Base-by-base conservation (phyloP, 1,139 yeast species). In the Hyphopichia wangnamkhiaoensis region DNA sequence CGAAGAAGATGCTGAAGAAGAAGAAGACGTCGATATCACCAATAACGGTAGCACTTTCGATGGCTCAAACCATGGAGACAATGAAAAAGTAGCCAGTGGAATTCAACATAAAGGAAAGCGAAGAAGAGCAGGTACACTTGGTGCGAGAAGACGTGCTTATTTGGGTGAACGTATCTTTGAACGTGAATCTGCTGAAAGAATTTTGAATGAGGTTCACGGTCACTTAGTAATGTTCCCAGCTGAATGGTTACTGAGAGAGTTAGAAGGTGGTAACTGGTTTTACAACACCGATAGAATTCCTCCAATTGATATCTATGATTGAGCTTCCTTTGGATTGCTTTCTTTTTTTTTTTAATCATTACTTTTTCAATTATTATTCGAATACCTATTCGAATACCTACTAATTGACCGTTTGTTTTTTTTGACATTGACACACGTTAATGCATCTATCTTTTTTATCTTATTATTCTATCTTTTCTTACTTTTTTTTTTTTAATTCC, bases 271-370 rank as follows among this genome's bases (percentile, higher is more conserved):
- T 18, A 93, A 94, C 56, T 93, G 98, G 98, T 90, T 90, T 61
- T 91, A 89, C 68, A 88, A 84, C 51, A 84, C 95, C 39, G 99
- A 93, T 58, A 80, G 95, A 56, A 71, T 93, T 34, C 97, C 98
- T 8, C 99, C 99, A 2, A 81, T 93, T 43, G 98, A 93, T 59
- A 93, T 93, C 40, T 93, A 87, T 61, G 95, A 91, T 56, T 93
- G 62, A 45, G 20, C 12, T 6, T n/a, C n/a, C n/a, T n/a, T n/a
- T n/a, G n/a, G n/a, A n/a, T n/a, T n/a, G n/a, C n/a, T n/a, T n/a
- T n/a, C n/a, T n/a, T n/a, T n/a, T n/a, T n/a, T n/a, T n/a, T n/a
- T n/a, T n/a, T n/a, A n/a, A n/a, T n/a, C n/a, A n/a, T n/a, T n/a
- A n/a, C n/a, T n/a, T n/a, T n/a, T n/a, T n/a, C n/a, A n/a, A n/a